phyloP scores from a whole-genome alignment of 2,329 filamentous ascomycete genomes.

The Emergomyces orientalis region DNA sequence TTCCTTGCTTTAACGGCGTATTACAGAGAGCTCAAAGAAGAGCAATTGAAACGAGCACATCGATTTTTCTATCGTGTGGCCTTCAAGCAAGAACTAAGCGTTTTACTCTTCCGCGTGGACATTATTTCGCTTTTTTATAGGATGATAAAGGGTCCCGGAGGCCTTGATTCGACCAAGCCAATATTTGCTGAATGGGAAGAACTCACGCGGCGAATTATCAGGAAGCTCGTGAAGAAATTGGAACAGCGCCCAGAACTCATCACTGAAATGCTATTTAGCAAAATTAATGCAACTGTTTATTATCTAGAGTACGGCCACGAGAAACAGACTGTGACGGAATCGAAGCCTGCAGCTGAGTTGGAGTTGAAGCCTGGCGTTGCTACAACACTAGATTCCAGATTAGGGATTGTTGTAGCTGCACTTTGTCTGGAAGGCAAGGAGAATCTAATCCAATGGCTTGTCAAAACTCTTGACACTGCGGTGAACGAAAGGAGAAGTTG shows the following conservation, averaged over 20 bases:
- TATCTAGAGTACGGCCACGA: slow-evolving; percentile 89
- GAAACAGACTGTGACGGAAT: slow-evolving; percentile 59
- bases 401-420: slow-evolving; percentile 70
- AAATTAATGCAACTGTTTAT: slow-evolving; percentile 70
- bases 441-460: slow-evolving; percentile 73
- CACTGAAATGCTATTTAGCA: slow-evolving; percentile 91
- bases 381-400: slow-evolving; percentile 53
- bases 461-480: slow-evolving; percentile 58
- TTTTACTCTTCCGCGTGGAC: slow-evolving; percentile 83
- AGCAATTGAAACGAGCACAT: slow-evolving; percentile 83
- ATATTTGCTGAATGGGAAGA: slow-evolving; percentile 86
- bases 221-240: slow-evolving; percentile 72
- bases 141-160: slow-evolving; percentile 82
- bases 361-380: slow-evolving; percentile 68
- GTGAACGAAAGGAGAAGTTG: slow-evolving; percentile 66
- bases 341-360: slow-evolving; percentile 66
- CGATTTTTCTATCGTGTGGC: slow-evolving; percentile 89
- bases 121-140: slow-evolving; percentile 80
- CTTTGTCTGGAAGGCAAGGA: slow-evolving; percentile 70
- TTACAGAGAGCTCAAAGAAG: slow-evolving; percentile 67
- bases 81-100: slow-evolving; percentile 86
- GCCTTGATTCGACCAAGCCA: slow-evolving; percentile 56
- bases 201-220: slow-evolving; percentile 72
- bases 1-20: slow-evolving; percentile 72
- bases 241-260: slow-evolving; percentile 76